These are phyloP conservation scores for sunflower (Helianthus annuus) DNA, from an alignment of 129 eudicot genomes.

Conservation along the genomic window DNA sequence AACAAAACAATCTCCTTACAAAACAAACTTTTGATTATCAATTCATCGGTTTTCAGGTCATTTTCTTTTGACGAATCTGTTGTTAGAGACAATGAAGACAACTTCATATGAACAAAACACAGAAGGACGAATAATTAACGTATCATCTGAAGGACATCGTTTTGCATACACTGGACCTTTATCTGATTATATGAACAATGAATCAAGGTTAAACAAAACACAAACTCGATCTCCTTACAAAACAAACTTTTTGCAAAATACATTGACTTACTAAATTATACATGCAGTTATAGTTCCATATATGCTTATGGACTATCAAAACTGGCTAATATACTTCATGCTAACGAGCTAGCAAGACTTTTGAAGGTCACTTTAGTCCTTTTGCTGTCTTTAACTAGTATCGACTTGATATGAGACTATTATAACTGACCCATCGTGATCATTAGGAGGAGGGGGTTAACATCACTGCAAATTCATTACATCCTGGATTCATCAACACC, in stretches of 20 bases:
- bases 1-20: too few species aligned
- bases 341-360: slow-evolving; percentile 41
- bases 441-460: slow-evolving; percentile 30
- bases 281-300: slow-evolving; percentile 19
- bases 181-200: slow-evolving; percentile 26
- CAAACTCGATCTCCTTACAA: not conserved
- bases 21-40: too few species aligned
- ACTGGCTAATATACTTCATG: slow-evolving; percentile 40
- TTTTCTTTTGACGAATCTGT: too few species aligned
- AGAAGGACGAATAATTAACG: not conserved
- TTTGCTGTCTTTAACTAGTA: not conserved
- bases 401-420: not conserved
- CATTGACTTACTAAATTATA: not conserved
- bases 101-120: too few species aligned
- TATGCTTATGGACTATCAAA: too few species aligned
- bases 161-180: slow-evolving; percentile 19
- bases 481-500: slow-evolving; percentile 34
- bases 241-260: not conserved
- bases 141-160: slow-evolving; percentile 32
- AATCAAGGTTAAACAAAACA: slow-evolving; percentile 25
- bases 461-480: slow-evolving; percentile 32
- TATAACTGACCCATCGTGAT: not conserved
- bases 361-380: slow-evolving; percentile 24
- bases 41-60: too few species aligned
- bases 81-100: too few species aligned